A percentile compares a stretch with the other conserved stretches of the same genome.
Evolutionary conservation across 2,329 filamentous ascomycete species (phyloP).

Genomic region (Aspergillus chevalieri): DNA sequence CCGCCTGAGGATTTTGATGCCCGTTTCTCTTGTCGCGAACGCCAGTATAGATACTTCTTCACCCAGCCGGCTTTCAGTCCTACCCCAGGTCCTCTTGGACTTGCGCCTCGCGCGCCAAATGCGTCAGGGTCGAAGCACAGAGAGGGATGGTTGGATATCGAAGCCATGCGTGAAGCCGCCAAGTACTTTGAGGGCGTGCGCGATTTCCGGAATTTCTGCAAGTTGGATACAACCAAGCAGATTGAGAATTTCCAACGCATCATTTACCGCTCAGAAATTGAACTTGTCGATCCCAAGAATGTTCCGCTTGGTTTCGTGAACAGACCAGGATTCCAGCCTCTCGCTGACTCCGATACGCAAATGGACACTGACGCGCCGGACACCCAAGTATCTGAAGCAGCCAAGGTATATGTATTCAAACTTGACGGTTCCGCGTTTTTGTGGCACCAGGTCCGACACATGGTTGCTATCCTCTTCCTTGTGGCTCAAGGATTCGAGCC

Average conservation of each 20-base stretch:
- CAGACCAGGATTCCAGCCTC: slow-evolving; percentile 40
- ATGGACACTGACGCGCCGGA: slow-evolving; percentile 12
- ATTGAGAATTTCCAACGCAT: slow-evolving; percentile 73
- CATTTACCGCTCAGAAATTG: slow-evolving; percentile 75
- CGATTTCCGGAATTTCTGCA: slow-evolving; percentile 97
- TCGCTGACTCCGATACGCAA: slow-evolving; percentile 12
- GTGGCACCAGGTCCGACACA: slow-evolving; percentile 96
- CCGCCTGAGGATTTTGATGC: slow-evolving; percentile 78
- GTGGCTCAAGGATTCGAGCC: slow-evolving; percentile 81
- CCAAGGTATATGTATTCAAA: slow-evolving; percentile 78
- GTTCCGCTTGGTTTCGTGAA: slow-evolving; percentile 54
- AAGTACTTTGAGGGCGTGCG: slow-evolving; percentile 73
- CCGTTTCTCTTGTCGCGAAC: slow-evolving; percentile 84
- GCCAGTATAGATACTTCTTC: slow-evolving; percentile 95
- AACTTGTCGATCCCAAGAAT: slow-evolving; percentile 54
- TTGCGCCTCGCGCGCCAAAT: slow-evolving; percentile 30
- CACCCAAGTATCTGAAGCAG: slow-evolving; percentile 28
- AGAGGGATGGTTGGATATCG: slow-evolving; percentile 79
- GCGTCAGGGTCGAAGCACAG: slow-evolving; percentile 31
- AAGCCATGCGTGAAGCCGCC: slow-evolving; percentile 77
- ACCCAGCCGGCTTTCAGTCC: slow-evolving; percentile 84
- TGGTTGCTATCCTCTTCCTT: slow-evolving; percentile 87
- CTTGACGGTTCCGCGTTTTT: slow-evolving; percentile 88
- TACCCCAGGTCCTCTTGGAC: slow-evolving; percentile 50
- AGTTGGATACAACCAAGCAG: slow-evolving; percentile 83